A percentile compares a stretch with the other conserved stretches of the same genome.
phyloP scores from a whole-genome alignment of 164 flowering plant species.

The Litsea cubeba region DNA sequence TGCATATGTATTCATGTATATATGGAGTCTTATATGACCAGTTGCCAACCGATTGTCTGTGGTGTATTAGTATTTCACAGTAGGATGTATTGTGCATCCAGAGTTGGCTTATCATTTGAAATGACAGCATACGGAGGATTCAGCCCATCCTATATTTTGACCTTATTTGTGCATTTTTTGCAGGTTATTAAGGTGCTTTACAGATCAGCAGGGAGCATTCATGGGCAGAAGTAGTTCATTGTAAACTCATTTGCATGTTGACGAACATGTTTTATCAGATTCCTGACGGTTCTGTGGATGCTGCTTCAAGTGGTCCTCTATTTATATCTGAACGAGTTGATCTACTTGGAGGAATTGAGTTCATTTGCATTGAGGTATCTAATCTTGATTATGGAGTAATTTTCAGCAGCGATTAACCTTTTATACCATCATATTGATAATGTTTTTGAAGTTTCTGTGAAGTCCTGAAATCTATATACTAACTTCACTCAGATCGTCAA shows the following conservation, averaged over 20 bases:
- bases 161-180: conserved; percentile 6
- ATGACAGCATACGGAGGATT: not conserved
- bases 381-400: not conserved
- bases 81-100: not conserved
- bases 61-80: not conserved
- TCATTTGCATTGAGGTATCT: conserved; percentile 82
- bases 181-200: conserved; percentile 83
- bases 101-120: not conserved
- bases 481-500: too few relatives aligned
- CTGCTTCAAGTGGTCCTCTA: conserved; percentile 29
- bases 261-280: conserved; percentile 85
- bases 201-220: conserved; percentile 68
- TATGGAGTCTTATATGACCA: too few relatives aligned
- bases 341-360: conserved; percentile 87
- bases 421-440: not conserved
- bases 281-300: conserved; percentile 35
- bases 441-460: not conserved
- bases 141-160: not conserved
- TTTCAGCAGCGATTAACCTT: not conserved
- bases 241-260: conserved; percentile 83
- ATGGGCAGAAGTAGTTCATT: conserved; percentile 92
- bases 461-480: not conserved
- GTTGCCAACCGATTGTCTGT: not conserved
- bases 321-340: conserved; percentile 75
- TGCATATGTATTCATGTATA: not conserved